phyloP scores from a whole-genome alignment of 495 filamentous ascomycete genomes.

The Sordaria brevicollis region DNA sequence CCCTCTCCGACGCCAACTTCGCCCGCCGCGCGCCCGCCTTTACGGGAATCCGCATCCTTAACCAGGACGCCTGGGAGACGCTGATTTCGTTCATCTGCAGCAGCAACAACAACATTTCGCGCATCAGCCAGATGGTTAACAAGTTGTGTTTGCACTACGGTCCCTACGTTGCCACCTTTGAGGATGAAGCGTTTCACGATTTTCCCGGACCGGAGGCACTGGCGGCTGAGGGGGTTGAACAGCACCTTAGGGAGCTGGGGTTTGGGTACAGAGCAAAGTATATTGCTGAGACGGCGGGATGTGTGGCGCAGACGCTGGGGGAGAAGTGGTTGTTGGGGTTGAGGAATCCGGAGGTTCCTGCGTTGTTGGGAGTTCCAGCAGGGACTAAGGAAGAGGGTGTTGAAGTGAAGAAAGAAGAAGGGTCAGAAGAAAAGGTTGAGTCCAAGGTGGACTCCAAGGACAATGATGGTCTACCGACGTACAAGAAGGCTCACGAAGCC shows the following conservation, averaged over 20 bases:
- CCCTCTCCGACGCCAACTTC: slow-evolving; percentile 77
- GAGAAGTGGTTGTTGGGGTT: slow-evolving; percentile 67
- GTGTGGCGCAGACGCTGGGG: slow-evolving; percentile 55
- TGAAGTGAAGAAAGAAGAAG: not conserved
- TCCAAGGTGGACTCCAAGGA: not conserved
- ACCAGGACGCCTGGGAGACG: slow-evolving; percentile 94
- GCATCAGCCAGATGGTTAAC: slow-evolving; percentile 92
- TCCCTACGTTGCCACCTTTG: slow-evolving; percentile 58
- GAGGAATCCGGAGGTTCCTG: slow-evolving; percentile 63
- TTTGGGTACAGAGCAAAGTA: slow-evolving; percentile 96
- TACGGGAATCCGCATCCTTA: slow-evolving; percentile 85
- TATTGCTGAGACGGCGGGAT: slow-evolving; percentile 70
- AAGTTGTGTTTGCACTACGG: slow-evolving; percentile 87
- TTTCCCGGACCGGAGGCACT: slow-evolving; percentile 72
- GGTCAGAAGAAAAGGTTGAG: not conserved
- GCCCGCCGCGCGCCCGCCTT: slow-evolving; percentile 78
- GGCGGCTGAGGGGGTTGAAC: slow-evolving; percentile 57
- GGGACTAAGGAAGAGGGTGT: not conserved
- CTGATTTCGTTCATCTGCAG: slow-evolving; percentile 94
- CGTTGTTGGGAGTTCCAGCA: slow-evolving; percentile 36
- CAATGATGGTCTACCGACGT: slow-evolving; percentile 27
- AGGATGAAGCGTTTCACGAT: slow-evolving; percentile 67
- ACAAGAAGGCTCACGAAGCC: slow-evolving; percentile 71
- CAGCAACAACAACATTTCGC: slow-evolving; percentile 94
- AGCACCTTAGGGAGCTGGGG: slow-evolving; percentile 66